These are phyloP conservation scores for Amanita rubescens DNA, from an alignment of 768 basidiomycete species.

Conservation along the genomic window DNA sequence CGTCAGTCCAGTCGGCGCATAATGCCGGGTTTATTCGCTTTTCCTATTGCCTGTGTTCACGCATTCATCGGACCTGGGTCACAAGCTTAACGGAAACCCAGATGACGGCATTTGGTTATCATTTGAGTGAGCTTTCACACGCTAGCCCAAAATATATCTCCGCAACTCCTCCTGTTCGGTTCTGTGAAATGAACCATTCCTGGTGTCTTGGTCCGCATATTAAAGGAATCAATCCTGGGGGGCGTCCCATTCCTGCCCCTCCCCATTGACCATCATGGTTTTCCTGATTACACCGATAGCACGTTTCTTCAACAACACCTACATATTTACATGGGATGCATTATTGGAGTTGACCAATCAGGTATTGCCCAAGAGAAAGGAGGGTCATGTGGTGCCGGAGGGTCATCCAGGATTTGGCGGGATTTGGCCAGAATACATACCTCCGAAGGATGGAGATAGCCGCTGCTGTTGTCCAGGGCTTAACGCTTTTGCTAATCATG, in stretches of 20 bases:
- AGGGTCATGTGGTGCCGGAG: conserved; percentile 48
- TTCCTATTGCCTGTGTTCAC: too few relatives aligned
- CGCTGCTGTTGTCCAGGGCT: conserved; percentile 67
- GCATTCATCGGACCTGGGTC: too few relatives aligned
- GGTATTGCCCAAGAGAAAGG: conserved; percentile 37
- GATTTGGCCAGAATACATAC: conserved; percentile 59
- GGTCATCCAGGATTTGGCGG: conserved; percentile 53
- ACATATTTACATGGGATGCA: conserved; percentile 44
- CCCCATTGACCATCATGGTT: conserved; percentile 15
- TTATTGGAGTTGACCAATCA: conserved; percentile 44
- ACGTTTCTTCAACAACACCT: conserved; percentile 20
- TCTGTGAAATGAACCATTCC: background rate
- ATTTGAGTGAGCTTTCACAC: too few relatives aligned
- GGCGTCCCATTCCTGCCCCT: background rate
- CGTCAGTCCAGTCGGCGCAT: too few relatives aligned
- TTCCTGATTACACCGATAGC: conserved; percentile 25
- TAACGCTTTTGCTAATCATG: conserved; percentile 81
- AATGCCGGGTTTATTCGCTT: too few relatives aligned
- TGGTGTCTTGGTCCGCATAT: background rate
- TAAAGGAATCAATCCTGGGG: background rate
- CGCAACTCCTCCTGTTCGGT: background rate
- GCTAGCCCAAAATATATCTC: background rate
- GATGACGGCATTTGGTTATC: too few relatives aligned
- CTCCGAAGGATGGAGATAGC: conserved; percentile 57
- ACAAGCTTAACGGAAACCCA: too few relatives aligned